phyloP scores from a whole-genome alignment of 345 rosid genomes.

The Laguncularia racemosa region DNA sequence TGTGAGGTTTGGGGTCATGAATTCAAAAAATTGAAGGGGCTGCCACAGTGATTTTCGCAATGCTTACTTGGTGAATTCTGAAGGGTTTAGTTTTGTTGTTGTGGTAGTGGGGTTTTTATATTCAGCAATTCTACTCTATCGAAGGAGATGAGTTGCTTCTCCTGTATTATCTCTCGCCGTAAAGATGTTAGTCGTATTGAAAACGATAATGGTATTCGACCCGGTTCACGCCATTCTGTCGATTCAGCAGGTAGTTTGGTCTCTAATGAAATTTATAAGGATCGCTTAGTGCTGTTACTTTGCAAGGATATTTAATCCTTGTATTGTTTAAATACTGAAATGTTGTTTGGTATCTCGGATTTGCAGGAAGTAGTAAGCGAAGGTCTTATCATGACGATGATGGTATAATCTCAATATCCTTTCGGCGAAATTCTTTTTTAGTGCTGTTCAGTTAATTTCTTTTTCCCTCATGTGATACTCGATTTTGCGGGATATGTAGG shows the following conservation, averaged over 20 bases:
- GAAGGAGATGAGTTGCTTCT: slow-evolving; percentile 69
- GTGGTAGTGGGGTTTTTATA: not conserved
- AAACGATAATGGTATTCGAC: slow-evolving; percentile 48
- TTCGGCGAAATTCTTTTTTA: not conserved
- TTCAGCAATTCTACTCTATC: not conserved
- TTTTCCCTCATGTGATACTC: not conserved
- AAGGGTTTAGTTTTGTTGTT: not conserved
- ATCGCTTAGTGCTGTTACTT: not conserved
- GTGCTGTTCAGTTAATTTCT: not conserved
- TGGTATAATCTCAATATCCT: slow-evolving; percentile 6
- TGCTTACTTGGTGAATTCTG: not conserved
- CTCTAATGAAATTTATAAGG: no score
- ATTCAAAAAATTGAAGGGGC: no score
- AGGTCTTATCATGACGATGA: slow-evolving; percentile 21
- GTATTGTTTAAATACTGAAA: not conserved
- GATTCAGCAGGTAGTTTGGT: slow-evolving; percentile 38
- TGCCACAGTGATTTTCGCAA: no score
- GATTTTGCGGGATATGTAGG: slow-evolving; percentile 3
- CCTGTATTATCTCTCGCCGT: slow-evolving; percentile 51
- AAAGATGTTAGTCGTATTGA: slow-evolving; percentile 56
- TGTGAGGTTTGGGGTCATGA: no score
- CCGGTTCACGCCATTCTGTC: slow-evolving; percentile 28
- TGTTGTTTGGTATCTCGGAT: not conserved
- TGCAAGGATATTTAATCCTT: not conserved
- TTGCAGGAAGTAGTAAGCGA: slow-evolving; percentile 24